These are phyloP conservation scores for Xylaria nigripes DNA, from an alignment of 495 filamentous ascomycete genomes.

Conservation along the genomic window DNA sequence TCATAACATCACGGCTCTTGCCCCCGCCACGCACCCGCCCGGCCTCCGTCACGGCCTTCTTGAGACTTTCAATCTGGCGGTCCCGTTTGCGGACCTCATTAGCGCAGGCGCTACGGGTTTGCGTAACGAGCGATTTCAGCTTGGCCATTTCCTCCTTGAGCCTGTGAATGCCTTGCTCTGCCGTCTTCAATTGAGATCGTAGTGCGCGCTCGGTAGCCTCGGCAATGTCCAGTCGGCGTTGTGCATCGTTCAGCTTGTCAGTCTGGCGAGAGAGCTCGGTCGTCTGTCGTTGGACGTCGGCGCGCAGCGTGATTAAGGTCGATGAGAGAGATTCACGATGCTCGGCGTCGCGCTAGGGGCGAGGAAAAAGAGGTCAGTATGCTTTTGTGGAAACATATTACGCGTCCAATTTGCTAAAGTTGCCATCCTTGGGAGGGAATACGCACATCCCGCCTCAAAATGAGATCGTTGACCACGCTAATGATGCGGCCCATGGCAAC, in stretches of 20 bases:
- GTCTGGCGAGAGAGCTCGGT: conserved; percentile 52
- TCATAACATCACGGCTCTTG: conserved; percentile 43
- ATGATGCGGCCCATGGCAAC: conserved; percentile 80
- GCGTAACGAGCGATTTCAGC: conserved; percentile 65
- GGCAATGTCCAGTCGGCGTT: conserved; percentile 64
- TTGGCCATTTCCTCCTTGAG: conserved; percentile 74
- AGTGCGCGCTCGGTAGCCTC: conserved; percentile 66
- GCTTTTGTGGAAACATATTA: neutral
- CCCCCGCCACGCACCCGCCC: conserved; percentile 38
- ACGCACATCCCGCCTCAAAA: conserved; percentile 71
- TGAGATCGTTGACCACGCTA: conserved; percentile 85
- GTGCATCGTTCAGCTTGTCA: conserved; percentile 61
- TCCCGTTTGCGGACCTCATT: conserved; percentile 92
- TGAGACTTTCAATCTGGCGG: conserved; percentile 76
- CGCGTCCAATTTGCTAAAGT: too few relatives aligned
- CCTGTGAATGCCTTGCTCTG: conserved; percentile 58
- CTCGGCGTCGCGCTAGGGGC: conserved; percentile 69
- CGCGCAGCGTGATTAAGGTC: conserved; percentile 67
- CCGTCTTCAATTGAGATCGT: conserved; percentile 56
- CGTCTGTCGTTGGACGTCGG: conserved; percentile 60
- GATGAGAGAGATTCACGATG: conserved; percentile 72
- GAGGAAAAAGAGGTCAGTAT: conserved; percentile 6
- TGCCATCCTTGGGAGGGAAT: neutral
- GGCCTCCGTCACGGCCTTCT: conserved; percentile 59
- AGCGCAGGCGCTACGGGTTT: conserved; percentile 78